These are phyloP conservation scores for Hypomontagnella submonticulosa DNA, from an alignment of 495 filamentous ascomycete species.

Conservation along the genomic window DNA sequence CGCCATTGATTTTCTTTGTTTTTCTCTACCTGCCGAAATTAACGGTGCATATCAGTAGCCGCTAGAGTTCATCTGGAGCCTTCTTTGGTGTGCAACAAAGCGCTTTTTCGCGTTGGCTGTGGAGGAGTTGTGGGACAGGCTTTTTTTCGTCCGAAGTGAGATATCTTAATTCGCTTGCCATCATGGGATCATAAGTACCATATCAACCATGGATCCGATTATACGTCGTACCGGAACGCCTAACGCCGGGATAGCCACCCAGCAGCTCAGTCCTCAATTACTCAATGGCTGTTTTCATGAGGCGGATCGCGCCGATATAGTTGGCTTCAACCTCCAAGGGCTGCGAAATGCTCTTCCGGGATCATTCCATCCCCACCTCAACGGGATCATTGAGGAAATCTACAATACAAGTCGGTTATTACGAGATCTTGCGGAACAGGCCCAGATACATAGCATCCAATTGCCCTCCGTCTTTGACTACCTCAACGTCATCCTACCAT, in stretches of 20 bases:
- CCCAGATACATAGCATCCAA: slow-evolving; percentile 59
- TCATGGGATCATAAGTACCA: slow-evolving; percentile 32
- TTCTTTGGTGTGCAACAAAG: slow-evolving; percentile 21
- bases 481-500: slow-evolving; percentile 63
- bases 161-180: slow-evolving; percentile 20
- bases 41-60: slow-evolving; percentile 10
- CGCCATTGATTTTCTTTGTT: slow-evolving; percentile 3
- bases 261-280: slow-evolving; percentile 46
- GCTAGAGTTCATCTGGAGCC: not conserved
- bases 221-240: slow-evolving; percentile 26
- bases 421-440: slow-evolving; percentile 62
- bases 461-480: slow-evolving; percentile 61
- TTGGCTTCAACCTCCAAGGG: slow-evolving; percentile 54
- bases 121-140: slow-evolving; percentile 31
- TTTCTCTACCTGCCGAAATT: slow-evolving; percentile 1
- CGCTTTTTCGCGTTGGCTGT: slow-evolving; percentile 20
- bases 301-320: slow-evolving; percentile 57
- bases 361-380: slow-evolving; percentile 55
- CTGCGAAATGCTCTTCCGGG: slow-evolving; percentile 54
- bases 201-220: slow-evolving; percentile 31
- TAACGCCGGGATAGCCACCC: slow-evolving; percentile 21
- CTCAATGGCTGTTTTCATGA: slow-evolving; percentile 59
- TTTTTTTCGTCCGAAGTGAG: slow-evolving; percentile 16
- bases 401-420: slow-evolving; percentile 55
- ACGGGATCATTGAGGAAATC: slow-evolving; percentile 56